These are phyloP conservation scores for Colletotrichum nymphaeae DNA, from an alignment of 2,329 filamentous ascomycete genomes.

Conservation along the genomic window DNA sequence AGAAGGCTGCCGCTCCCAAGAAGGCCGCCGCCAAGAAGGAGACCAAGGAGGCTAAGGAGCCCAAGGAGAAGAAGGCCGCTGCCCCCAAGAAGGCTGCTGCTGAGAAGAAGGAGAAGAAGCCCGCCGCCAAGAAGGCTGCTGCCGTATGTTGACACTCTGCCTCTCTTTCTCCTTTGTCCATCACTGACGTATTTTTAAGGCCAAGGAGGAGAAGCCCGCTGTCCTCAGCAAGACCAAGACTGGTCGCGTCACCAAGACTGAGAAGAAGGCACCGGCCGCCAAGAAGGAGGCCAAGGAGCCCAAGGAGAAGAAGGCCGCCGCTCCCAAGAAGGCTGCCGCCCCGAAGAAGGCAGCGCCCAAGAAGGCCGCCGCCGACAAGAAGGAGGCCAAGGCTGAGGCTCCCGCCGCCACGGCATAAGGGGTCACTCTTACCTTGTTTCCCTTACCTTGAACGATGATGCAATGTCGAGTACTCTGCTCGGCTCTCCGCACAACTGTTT, in stretches of 20 bases:
- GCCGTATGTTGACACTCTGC: conserved; percentile 37
- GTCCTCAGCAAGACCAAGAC: conserved; percentile 86
- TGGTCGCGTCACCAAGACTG: conserved; percentile 82
- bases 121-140: conserved; percentile 56
- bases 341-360: conserved; percentile 58
- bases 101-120: conserved; percentile 53
- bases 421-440: background rate
- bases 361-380: conserved; percentile 52
- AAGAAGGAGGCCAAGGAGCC: conserved; percentile 58
- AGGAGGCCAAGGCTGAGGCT: conserved; percentile 33
- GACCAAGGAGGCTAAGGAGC: conserved; percentile 49
- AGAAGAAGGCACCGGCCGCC: conserved; percentile 58
- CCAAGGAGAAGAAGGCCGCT: conserved; percentile 38
- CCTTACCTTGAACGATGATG: conserved; percentile 12
- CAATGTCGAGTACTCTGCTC: background rate
- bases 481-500: conserved; percentile 13
- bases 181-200: conserved; percentile 40
- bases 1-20: conserved; percentile 62
- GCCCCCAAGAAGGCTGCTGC: conserved; percentile 47
- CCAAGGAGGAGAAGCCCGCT: conserved; percentile 76
- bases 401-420: conserved; percentile 32
- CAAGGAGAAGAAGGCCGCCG: conserved; percentile 59
- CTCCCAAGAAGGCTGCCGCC: conserved; percentile 56
- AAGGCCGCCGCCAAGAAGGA: conserved; percentile 52
- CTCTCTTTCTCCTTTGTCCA: background rate